Evolutionary conservation across 768 basidiomycete genomes (phyloP).

Genomic region (Suillus placidus): DNA sequence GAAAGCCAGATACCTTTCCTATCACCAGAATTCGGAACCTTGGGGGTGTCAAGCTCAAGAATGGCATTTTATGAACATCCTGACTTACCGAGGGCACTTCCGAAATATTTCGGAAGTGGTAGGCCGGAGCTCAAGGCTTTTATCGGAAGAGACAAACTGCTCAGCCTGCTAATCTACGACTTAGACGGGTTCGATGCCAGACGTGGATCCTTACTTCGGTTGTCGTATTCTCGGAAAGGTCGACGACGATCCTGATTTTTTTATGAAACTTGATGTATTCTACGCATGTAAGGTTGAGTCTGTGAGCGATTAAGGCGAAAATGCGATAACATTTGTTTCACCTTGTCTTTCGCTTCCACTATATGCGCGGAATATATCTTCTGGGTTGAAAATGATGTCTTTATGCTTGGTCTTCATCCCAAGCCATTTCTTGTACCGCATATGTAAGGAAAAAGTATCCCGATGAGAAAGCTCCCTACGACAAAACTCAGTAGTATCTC

Average conservation of each 20-base stretch:
- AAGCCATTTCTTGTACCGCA: background rate
- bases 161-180: background rate
- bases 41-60: background rate
- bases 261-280: background rate
- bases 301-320: background rate
- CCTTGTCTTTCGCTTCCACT: background rate
- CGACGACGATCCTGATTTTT: background rate
- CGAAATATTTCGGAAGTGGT: conserved; percentile 6
- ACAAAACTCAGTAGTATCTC: background rate
- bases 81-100: conserved; percentile 11
- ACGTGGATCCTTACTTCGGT: background rate
- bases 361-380: background rate
- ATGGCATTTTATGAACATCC: background rate
- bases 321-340: background rate
- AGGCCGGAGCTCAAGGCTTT: background rate
- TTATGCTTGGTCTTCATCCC: background rate
- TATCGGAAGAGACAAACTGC: background rate
- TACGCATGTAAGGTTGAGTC: background rate
- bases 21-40: conserved; percentile 14
- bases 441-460: background rate
- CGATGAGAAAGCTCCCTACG: background rate
- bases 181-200: background rate
- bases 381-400: background rate
- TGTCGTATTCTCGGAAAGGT: background rate
- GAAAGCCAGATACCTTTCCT: conserved; percentile 10